phyloP scores from a whole-genome alignment of 768 basidiomycete genomes.

The Russula sp. region DNA sequence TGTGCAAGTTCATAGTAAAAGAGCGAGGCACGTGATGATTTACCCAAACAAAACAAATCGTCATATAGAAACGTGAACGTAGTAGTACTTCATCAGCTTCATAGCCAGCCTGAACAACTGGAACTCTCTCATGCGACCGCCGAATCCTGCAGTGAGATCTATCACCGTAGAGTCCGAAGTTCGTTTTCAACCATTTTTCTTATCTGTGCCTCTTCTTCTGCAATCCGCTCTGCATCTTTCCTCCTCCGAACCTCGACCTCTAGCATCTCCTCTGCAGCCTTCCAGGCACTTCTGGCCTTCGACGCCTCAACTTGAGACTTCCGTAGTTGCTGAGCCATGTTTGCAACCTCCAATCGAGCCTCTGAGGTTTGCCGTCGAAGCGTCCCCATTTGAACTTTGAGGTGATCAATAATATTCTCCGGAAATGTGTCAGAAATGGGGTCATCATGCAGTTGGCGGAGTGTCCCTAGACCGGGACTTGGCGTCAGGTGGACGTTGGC shows the following conservation, averaged over 20 bases:
- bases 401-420: constrained; percentile 45
- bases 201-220: constrained; percentile 41
- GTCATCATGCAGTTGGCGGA: background rate
- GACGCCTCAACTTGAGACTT: constrained; percentile 56
- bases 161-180: constrained; percentile 29
- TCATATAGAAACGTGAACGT: background rate
- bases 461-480: constrained; percentile 7
- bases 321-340: constrained; percentile 63
- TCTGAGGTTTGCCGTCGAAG: constrained; percentile 63
- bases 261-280: constrained; percentile 47
- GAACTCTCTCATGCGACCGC: background rate
- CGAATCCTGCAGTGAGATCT: background rate
- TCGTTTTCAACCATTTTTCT: constrained; percentile 47
- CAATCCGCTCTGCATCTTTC: constrained; percentile 48
- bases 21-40: background rate
- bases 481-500: background rate
- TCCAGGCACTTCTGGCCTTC: constrained; percentile 46
- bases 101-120: background rate
- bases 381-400: constrained; percentile 57
- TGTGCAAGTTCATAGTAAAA: constrained; percentile 22
- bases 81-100: background rate
- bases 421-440: constrained; percentile 4
- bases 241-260: constrained; percentile 54
- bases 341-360: constrained; percentile 54
- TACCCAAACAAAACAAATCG: background rate